Evolutionary conservation across 2,329 filamentous ascomycete genomes (phyloP).

Genomic region (Mariannaea elegans): DNA sequence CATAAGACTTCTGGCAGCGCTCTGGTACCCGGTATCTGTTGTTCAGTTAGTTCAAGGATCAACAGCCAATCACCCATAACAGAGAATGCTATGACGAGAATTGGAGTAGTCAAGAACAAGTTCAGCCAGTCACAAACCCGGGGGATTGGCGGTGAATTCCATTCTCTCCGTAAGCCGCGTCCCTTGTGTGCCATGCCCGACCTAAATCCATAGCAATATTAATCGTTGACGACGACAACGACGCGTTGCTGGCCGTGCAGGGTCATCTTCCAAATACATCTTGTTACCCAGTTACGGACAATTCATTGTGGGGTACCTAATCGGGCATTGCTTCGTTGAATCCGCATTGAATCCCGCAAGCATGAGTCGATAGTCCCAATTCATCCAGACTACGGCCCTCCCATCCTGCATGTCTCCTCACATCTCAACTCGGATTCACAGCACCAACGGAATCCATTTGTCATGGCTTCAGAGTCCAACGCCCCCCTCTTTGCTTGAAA

Average conservation of each 20-base stretch:
- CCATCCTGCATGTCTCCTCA: background rate
- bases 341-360: background rate
- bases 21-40: too few species aligned
- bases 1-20: too few species aligned
- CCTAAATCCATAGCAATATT: too few species aligned
- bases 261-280: background rate
- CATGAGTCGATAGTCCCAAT: background rate
- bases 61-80: background rate
- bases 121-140: background rate
- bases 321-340: background rate
- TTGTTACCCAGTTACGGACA: background rate
- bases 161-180: too few species aligned
- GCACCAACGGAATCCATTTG: slow-evolving; percentile 19
- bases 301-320: background rate
- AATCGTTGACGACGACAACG: slow-evolving; percentile 5
- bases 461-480: slow-evolving; percentile 15
- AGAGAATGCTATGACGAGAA: slow-evolving; percentile 2
- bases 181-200: too few species aligned
- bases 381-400: background rate
- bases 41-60: background rate
- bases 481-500: slow-evolving; percentile 18
- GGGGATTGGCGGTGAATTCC: background rate
- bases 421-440: background rate
- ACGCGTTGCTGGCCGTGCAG: background rate
- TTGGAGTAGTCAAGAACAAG: background rate